These are phyloP conservation scores for Phytophthora europaea DNA, from an alignment of 352 stramenopile genomes.

Conservation along the genomic window DNA sequence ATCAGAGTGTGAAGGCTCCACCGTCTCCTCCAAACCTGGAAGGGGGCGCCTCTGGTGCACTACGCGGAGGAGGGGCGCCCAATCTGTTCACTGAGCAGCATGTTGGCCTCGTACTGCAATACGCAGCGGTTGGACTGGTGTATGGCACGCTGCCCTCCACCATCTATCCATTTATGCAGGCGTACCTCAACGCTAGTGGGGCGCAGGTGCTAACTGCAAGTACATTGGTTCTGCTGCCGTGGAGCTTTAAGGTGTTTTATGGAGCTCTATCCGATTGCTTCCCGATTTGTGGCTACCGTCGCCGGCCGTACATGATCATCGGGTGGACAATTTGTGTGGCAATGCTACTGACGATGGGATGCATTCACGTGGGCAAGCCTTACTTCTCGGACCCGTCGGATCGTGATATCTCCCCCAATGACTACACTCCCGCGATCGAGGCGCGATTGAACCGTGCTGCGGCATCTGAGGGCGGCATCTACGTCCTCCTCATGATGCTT, in stretches of 20 bases:
- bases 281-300: conserved; percentile 56
- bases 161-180: conserved; percentile 55
- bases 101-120: conserved; percentile 49
- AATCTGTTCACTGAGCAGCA: conserved; percentile 37
- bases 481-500: conserved; percentile 71
- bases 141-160: conserved; percentile 46
- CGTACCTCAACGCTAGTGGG: conserved; percentile 50
- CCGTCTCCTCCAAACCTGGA: not conserved
- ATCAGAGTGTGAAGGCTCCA: not conserved
- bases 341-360: conserved; percentile 50
- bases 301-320: conserved; percentile 62
- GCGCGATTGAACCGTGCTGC: conserved; percentile 39
- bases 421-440: conserved; percentile 26
- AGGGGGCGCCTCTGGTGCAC: conserved; percentile 19
- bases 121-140: conserved; percentile 52
- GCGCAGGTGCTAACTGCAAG: conserved; percentile 27
- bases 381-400: conserved; percentile 42
- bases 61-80: conserved; percentile 38
- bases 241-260: conserved; percentile 67
- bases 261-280: conserved; percentile 61
- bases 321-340: conserved; percentile 51
- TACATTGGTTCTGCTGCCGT: conserved; percentile 44
- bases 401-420: conserved; percentile 14
- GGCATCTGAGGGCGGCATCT: conserved; percentile 36
- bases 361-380: conserved; percentile 32